Percentiles rank a stretch among this genome's conserved stretches.
phyloP scores from a whole-genome alignment of 352 stramenopile species.

The Aphanomyces cochlioides region DNA sequence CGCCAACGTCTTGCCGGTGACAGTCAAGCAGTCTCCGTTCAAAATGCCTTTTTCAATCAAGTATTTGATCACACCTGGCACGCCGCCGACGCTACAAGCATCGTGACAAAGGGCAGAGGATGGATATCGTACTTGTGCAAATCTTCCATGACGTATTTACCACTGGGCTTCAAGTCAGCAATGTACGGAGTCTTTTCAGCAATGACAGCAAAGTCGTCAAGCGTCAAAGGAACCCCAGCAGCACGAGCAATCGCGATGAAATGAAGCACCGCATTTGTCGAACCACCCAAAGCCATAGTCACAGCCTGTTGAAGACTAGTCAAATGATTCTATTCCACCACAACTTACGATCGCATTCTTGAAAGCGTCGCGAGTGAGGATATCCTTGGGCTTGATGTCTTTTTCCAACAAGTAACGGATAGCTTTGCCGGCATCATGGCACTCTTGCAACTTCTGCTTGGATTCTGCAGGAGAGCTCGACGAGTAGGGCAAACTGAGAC shows the following conservation, averaged over 20 bases:
- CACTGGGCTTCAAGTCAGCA: conserved; percentile 96
- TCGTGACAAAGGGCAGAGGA: not conserved
- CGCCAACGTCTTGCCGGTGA: conserved; percentile 96
- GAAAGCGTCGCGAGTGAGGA: conserved; percentile 95
- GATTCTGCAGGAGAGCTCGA: conserved; percentile 94
- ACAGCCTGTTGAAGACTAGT: conserved; percentile 43
- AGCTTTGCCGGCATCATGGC: conserved; percentile 77
- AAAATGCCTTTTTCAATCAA: conserved; percentile 96
- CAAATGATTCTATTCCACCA: conserved; percentile 1
- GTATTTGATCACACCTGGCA: conserved; percentile 97
- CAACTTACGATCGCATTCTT: conserved; percentile 94
- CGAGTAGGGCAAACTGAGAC: conserved; percentile 95
- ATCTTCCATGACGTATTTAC: conserved; percentile 99
- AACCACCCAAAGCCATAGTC: conserved; percentile 97
- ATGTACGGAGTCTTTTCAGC: conserved; percentile 94
- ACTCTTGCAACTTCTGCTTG: conserved; percentile 92
- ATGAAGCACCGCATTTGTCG: conserved; percentile 98
- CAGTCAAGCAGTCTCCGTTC: conserved; percentile 95
- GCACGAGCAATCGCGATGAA: conserved; percentile 97
- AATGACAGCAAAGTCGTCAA: conserved; percentile 98
- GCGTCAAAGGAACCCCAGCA: conserved; percentile 86
- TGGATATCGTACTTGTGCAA: conserved; percentile 71
- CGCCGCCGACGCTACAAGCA: conserved; percentile 86
- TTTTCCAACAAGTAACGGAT: conserved; percentile 91
- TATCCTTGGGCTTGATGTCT: conserved; percentile 97